Evolutionary conservation across 257 asterid genomes (phyloP).

Genomic region (Prunella vulgaris): DNA sequence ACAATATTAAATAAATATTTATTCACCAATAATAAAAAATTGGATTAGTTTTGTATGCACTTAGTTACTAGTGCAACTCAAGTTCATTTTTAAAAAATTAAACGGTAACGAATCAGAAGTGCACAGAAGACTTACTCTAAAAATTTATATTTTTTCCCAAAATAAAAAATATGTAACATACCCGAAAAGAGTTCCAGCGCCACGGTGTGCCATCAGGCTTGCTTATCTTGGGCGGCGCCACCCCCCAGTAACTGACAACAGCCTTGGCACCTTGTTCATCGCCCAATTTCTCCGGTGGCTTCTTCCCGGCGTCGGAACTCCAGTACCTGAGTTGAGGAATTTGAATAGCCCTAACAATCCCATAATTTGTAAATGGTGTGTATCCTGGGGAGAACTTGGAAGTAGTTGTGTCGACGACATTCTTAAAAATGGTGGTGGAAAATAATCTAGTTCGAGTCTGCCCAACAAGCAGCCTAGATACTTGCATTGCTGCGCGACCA

Average conservation of each 20-base stretch:
- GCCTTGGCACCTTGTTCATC: conserved; percentile 16
- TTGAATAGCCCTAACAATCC: neutral
- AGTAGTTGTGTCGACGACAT: neutral
- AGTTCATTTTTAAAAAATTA: no score
- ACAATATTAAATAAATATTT: neutral
- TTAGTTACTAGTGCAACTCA: no score
- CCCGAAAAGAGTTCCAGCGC: conserved; percentile 73
- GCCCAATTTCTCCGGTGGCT: neutral
- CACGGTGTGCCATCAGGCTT: conserved; percentile 63
- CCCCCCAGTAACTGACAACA: conserved; percentile 61
- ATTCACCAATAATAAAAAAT: no score
- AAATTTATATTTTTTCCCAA: neutral
- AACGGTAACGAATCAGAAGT: no score
- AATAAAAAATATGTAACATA: neutral
- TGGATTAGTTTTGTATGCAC: no score
- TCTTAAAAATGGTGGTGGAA: conserved; percentile 17
- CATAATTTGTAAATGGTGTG: neutral
- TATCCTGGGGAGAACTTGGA: neutral
- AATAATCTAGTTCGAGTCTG: conserved; percentile 20
- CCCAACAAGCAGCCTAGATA: conserved; percentile 25
- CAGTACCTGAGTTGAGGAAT: conserved; percentile 22
- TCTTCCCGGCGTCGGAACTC: conserved; percentile 23
- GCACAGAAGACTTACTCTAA: no score
- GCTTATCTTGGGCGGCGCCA: conserved; percentile 38
- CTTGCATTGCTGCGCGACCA: conserved; percentile 25